Conservation (phyloP, 2,329 filamentous ascomycete species). For the Neocucurbitaria cava region DNA sequence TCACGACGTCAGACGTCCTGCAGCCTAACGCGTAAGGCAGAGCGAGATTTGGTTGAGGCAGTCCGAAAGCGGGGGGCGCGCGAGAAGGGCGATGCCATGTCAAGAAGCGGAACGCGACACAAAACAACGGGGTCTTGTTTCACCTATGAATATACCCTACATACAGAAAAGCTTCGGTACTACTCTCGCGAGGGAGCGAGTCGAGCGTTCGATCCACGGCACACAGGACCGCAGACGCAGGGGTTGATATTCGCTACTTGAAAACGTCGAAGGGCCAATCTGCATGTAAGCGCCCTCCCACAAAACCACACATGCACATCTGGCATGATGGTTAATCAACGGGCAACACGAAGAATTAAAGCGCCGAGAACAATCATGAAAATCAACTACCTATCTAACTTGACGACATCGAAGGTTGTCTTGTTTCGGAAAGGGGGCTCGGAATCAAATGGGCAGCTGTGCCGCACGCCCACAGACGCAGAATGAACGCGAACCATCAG, state of each 20-base stretch:
- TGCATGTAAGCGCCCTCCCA: conserved; percentile 29
- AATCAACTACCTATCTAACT: conserved; percentile 1
- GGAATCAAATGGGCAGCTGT: background rate
- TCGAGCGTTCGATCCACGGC: conserved; percentile 13
- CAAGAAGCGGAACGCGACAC: conserved; percentile 34
- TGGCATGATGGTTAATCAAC: too few relatives aligned
- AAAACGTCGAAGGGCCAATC: conserved; percentile 11
- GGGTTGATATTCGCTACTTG: conserved; percentile 23
- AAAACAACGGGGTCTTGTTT: conserved; percentile 40
- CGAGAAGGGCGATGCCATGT: conserved; percentile 22
- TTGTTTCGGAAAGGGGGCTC: conserved; percentile 5
- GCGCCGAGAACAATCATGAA: too few relatives aligned
- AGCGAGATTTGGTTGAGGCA: conserved; percentile 24
- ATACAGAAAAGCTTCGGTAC: conserved; percentile 26
- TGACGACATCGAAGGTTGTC: background rate
- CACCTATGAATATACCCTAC: conserved; percentile 30
- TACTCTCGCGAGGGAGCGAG: too few relatives aligned
- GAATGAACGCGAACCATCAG: too few relatives aligned
- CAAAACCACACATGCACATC: conserved; percentile 1
- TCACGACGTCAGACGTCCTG: conserved; percentile 30
- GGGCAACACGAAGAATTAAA: too few relatives aligned
- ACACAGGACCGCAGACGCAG: conserved; percentile 37
- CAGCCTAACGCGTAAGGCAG: conserved; percentile 33
- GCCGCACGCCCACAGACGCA: background rate
- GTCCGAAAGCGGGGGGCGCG: conserved; percentile 31